These are phyloP conservation scores for Calonectria montana DNA, from an alignment of 2,329 filamentous ascomycete species.

Conservation along the genomic window DNA sequence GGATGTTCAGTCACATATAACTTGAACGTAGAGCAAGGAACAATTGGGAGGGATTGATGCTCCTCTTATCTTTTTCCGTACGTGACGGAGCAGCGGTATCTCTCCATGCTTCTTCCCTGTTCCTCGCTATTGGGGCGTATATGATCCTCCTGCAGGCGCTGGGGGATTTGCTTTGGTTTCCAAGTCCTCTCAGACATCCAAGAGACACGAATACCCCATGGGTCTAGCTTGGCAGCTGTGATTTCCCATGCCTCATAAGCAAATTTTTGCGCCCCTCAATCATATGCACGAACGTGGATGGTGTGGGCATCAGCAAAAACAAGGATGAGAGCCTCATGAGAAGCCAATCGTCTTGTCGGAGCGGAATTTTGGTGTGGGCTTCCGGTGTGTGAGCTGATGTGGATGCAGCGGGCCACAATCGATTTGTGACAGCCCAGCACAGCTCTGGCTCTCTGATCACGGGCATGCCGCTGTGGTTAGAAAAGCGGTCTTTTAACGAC, in stretches of 20 bases:
- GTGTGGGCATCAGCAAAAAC: background rate
- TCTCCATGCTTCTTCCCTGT: background rate
- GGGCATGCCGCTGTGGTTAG: background rate
- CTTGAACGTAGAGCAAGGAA: background rate
- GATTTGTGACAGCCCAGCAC: conserved; percentile 13
- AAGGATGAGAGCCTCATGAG: background rate
- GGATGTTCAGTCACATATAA: background rate
- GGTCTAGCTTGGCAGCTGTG: conserved; percentile 9
- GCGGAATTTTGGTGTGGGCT: background rate
- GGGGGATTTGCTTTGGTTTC: conserved; percentile 23
- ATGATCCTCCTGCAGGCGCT: background rate
- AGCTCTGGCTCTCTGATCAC: conserved; percentile 1
- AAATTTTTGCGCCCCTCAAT: conserved; percentile 2
- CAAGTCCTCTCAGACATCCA: conserved; percentile 26
- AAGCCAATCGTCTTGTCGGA: conserved; percentile 12
- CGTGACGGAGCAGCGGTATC: background rate
- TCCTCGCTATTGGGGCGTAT: background rate
- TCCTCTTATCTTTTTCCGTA: conserved; percentile 1
- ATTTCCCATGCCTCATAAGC: conserved; percentile 5
- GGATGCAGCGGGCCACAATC: conserved; percentile 2
- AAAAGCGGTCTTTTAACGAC: conserved; percentile 5
- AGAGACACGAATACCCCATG: conserved; percentile 20
- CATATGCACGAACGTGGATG: background rate
- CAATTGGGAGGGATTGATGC: background rate
- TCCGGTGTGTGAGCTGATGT: background rate